Evolutionary conservation across 106 monocot genomes (phyloP), one percentile per base, ranked within the genome.

Genomic region (Allium sativum): DNA sequence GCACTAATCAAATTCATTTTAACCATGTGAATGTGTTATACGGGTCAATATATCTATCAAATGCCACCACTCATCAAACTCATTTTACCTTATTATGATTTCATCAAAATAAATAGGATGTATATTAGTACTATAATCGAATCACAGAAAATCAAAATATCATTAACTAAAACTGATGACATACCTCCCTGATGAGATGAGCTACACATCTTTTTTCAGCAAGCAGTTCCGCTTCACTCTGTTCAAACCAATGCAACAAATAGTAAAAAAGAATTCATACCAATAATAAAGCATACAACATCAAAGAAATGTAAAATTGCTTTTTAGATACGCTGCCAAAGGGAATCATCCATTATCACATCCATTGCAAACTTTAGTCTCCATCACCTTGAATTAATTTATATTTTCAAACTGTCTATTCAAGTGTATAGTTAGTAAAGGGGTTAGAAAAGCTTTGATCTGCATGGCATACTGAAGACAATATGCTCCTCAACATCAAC

Each of bases 141-240:
- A 18, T 18, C 45, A 19, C 9, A 52, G 52, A 11, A 31, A 14
- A 48, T 42, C 44, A 71, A 50, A 7, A 55, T 15, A 11, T 0
- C 0, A 8, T 43, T 48, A 10, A 19, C 16, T 20, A n/a, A 58
- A 46, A 6, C 18, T 13, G 56, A 10, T 15, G 47, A 52, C 61
- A 73, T 74, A 96, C 96, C 96, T 96, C 96, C 55, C 96, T 91
- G 8, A 87, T 96, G 22, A 96, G 91, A 77, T 96, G 96, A 16
- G 70, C 96, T 18, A 96, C 96, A 69, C 96, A 96, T 85, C 90
- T 82, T 72, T 96, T 96, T 80, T 96, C 96, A 20, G 96, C 91
- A 54, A 96, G 77, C 62, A 96, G 56, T 63, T 96, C 96, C 54
- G 87, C 91, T 80, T 96, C 96, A 53, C 74, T 82, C 96, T 96